phyloP scores from a whole-genome alignment of 2,329 filamentous ascomycete genomes.

The Scedosporium minutisporum region DNA sequence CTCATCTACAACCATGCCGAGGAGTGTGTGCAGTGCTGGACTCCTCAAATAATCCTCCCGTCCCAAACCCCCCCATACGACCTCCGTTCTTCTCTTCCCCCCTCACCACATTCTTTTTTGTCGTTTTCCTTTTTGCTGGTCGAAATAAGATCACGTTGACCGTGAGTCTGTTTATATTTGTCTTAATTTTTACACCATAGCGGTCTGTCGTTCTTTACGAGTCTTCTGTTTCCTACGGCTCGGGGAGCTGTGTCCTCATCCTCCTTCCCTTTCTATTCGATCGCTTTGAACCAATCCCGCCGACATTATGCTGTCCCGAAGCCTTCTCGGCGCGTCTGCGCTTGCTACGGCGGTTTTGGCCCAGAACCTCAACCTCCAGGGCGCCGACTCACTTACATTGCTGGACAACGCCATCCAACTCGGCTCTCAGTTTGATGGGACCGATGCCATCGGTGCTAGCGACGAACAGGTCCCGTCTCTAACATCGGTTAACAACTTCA shows the following conservation, averaged over 20 bases:
- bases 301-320: slow-evolving; percentile 17
- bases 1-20: not conserved
- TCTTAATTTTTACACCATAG: slow-evolving; percentile 2
- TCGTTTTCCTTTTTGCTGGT: slow-evolving; percentile 4
- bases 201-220: slow-evolving; percentile 10
- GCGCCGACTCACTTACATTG: slow-evolving; percentile 15
- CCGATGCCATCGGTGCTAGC: slow-evolving; percentile 19
- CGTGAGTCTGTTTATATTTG: slow-evolving; percentile 16
- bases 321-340: slow-evolving; percentile 17
- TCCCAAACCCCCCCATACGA: not conserved
- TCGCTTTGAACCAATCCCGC: not conserved
- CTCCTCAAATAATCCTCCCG: slow-evolving; percentile 3
- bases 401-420: slow-evolving; percentile 20
- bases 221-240: slow-evolving; percentile 8
- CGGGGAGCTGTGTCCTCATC: not conserved
- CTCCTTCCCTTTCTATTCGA: not conserved
- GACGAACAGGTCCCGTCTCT: slow-evolving; percentile 13
- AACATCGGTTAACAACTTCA: slow-evolving; percentile 33
- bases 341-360: slow-evolving; percentile 17
- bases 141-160: slow-evolving; percentile 22
- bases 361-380: slow-evolving; percentile 10
- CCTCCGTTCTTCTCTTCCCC: not conserved
- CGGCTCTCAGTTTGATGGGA: slow-evolving; percentile 24
- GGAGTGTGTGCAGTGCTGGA: not conserved
- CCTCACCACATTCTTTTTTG: not conserved